Conservation (phyloP, 352 stramenopile genomes). For the Aphanomyces invadans region DNA sequence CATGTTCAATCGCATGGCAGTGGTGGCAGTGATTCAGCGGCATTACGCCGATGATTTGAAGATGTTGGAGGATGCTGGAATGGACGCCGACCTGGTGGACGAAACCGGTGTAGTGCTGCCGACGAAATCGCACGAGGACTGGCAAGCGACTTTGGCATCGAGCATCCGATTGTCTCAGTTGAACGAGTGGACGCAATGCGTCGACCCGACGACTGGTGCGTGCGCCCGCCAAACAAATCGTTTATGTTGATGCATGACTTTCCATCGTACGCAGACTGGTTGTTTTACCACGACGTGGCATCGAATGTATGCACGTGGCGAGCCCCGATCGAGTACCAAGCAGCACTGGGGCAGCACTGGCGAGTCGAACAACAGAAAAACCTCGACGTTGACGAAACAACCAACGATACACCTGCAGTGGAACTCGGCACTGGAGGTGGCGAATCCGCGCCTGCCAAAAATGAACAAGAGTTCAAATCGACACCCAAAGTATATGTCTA, state of each 20-base stretch:
- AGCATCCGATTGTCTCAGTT: conserved; percentile 50
- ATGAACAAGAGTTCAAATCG: not conserved
- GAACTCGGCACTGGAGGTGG: too few relatives aligned
- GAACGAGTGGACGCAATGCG: conserved; percentile 68
- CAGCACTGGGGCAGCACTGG: conserved; percentile 50
- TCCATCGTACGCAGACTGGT: too few relatives aligned
- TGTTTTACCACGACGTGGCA: conserved; percentile 19
- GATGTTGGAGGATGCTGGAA: conserved; percentile 24
- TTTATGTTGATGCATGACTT: too few relatives aligned
- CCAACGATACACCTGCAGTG: too few relatives aligned
- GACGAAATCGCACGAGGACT: conserved; percentile 34
- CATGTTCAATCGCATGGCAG: conserved; percentile 46
- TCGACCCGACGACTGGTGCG: conserved; percentile 43
- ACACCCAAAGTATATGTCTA: conserved; percentile 41
- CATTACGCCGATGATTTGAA: conserved; percentile 51
- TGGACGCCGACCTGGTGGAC: conserved; percentile 19
- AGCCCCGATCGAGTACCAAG: conserved; percentile 58
- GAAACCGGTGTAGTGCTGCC: conserved; percentile 22
- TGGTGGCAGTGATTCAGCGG: conserved; percentile 54
- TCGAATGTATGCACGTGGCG: conserved; percentile 38
- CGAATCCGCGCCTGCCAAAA: too few relatives aligned
- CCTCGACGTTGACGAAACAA: too few relatives aligned
- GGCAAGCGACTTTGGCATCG: conserved; percentile 33
- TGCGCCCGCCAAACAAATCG: conserved; percentile 63
- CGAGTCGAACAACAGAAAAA: not conserved